Base-by-base conservation (phyloP, 78 protist genomes). In the Cavenderia fasciculata region DNA sequence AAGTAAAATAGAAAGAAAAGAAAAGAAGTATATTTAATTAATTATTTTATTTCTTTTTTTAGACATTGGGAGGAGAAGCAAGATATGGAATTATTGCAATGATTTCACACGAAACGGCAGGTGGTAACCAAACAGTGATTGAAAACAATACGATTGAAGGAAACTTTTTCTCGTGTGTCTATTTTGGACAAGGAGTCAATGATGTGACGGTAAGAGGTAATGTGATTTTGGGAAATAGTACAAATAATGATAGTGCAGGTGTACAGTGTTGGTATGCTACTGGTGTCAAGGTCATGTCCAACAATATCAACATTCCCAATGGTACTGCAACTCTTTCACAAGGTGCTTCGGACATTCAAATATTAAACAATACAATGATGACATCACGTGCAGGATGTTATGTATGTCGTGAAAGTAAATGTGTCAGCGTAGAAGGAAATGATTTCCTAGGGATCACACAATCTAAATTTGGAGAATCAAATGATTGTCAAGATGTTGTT, bases 271-370 rank as follows among this genome's bases (percentile, higher is more conserved):
- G 77, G 78, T 56, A 82, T 40, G 44, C 78, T 0, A 68, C 52
- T 16, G 54, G 47, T 3, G 4, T 82, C 0, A 71, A 82, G 34
- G 29, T 68, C 11, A 66, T 68, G 19, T 76, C 59, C 2, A 82
- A 82, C 40, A 68, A 68, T 33, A 29, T 82, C 0, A 71, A 82
- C 29, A 14, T 68, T 31, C 90, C 77, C 14, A 16, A 56, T 0
- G 90, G 90, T 31, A 82, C 90, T n/a, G 90, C 90, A 16, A 68
- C 79, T 44, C 36, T 68, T 31, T 82, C 79, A 40, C 38, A 76
- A 0, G 90, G 90, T 44, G 36, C 78, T 2, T 56, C 31, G 3
- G 34, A 82, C 44, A 59, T 82, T 11, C 65, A 52, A 29, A 70
- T 82, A n/a, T 34, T 10, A 1, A 43, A 69, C 0, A 82, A 82